Percentiles rank a stretch among this genome's conserved stretches.
These are phyloP conservation scores for Trametes maxima DNA, from an alignment of 768 basidiomycete species.

Conservation along the genomic window DNA sequence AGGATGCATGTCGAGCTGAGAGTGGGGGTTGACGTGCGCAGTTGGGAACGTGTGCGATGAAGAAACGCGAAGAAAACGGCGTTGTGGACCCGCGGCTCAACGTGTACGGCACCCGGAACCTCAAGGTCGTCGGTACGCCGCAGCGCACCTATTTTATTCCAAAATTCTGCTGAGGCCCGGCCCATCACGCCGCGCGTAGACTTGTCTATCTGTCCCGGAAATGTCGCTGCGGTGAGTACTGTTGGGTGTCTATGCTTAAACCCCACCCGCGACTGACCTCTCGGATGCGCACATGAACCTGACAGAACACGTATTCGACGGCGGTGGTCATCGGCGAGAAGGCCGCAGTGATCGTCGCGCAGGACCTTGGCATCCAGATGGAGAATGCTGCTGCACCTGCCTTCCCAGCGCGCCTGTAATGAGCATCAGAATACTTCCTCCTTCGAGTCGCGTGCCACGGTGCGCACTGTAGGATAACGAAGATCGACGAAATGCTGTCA, in stretches of 20 bases:
- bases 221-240: conserved; percentile 7
- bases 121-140: conserved; percentile 41
- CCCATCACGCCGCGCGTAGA: background rate
- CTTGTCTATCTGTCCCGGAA: conserved; percentile 9
- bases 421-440: no score
- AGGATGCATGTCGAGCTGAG: no score
- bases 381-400: background rate
- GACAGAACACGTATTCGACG: conserved; percentile 22
- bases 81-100: conserved; percentile 63
- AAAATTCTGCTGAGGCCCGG: background rate
- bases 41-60: conserved; percentile 73
- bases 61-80: conserved; percentile 54
- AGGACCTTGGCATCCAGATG: conserved; percentile 14
- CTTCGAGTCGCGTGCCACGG: no score
- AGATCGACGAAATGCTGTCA: no score
- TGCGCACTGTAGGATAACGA: no score
- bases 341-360: conserved; percentile 14
- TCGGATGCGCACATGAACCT: background rate
- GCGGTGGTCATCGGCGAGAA: conserved; percentile 21
- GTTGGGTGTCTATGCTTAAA: background rate
- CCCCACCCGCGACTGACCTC: background rate
- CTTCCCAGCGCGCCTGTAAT: background rate
- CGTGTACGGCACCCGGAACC: conserved; percentile 57
- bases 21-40: conserved; percentile 29
- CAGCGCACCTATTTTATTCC: no score